Base-by-base conservation (phyloP, 202 grass and related monocot genomes). In the Brachypodium distachyon region DNA sequence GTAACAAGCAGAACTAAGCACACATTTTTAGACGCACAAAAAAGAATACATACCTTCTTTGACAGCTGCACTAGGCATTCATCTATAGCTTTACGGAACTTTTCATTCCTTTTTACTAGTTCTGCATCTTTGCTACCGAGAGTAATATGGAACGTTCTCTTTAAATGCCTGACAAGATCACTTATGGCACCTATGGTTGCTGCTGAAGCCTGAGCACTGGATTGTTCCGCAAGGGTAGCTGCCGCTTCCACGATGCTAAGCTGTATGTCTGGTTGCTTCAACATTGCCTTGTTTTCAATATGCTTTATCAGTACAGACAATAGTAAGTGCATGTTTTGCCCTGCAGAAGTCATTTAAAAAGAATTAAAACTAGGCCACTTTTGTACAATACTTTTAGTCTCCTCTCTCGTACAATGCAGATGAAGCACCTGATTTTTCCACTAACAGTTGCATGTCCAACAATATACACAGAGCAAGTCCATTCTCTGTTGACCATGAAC, bases 101-200 rank as follows among this genome's bases (percentile, higher is more conserved):
- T 85, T 43, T 93, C 85, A 13, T 90, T 99, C 85, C 87, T 89
- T 81, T 90, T 92, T 64, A 88, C 74, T 66, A 90, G 80, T 55
- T 96, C 91, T 23, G 59, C 42, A 44, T 92, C 87, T 86, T 70
- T 86, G 67, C 80, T 96, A 61, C 81, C 87, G 67, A 99, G 85
- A 74, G 85, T 87, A 92, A 87, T 84, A 79, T 99, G 96, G 63
- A 99, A 81, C 18, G 89, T 92, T 74, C 80, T 95, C 84, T 93
- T 89, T 72, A 99, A 77, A 89, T 99, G 96, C 83, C 87, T 94
- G 48, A 99, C 91, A 73, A 99, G 92, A 85, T 99, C 96, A 83
- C 69, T 90, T 93, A 99, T 99, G 43, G 96, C 92, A 78, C 91
- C 76, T 81, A 96, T 91, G 77, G 90, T 87, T 82, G 86, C 81